phyloP scores from a whole-genome alignment of 2,329 filamentous ascomycete species.

The Fusarium sp. region DNA sequence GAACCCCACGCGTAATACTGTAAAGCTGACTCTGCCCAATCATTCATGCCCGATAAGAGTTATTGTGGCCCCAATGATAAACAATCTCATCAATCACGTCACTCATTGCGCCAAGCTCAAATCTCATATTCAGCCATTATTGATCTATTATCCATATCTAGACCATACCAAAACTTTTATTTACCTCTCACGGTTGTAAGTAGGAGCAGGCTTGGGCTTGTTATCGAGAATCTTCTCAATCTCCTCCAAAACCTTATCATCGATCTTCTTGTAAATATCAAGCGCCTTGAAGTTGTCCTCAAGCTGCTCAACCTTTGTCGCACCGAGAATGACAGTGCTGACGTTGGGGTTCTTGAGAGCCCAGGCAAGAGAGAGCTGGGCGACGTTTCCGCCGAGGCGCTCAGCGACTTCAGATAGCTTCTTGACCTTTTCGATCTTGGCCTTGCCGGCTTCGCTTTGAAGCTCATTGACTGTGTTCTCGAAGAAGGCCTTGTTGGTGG shows the following conservation, averaged over 20 bases:
- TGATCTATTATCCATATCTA: background rate
- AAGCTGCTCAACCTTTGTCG: conserved; percentile 42
- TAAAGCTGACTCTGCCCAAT: background rate
- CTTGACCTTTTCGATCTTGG: conserved; percentile 42
- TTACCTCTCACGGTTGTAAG: conserved; percentile 34
- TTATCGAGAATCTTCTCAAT: conserved; percentile 41
- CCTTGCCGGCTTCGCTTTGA: conserved; percentile 31
- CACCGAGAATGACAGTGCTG: conserved; percentile 44
- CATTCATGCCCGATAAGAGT: background rate
- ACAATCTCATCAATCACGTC: background rate
- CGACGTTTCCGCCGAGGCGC: conserved; percentile 36
- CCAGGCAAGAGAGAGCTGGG: conserved; percentile 42
- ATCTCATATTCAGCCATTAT: background rate
- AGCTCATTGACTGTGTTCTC: conserved; percentile 16
- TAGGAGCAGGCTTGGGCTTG: conserved; percentile 19
- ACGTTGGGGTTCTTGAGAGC: conserved; percentile 41
- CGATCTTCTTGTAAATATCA: conserved; percentile 33
- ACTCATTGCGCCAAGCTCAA: background rate
- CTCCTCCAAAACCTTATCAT: conserved; percentile 31
- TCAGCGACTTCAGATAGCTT: conserved; percentile 39
- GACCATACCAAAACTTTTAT: background rate
- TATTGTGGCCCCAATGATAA: background rate
- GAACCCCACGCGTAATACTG: background rate
- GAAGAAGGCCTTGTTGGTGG: conserved; percentile 40
- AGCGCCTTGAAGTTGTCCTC: conserved; percentile 40